Evolutionary conservation across 2,329 filamentous ascomycete genomes (phyloP), one percentile per base, ranked within the genome.

Genomic region (Colletotrichum caudatum): DNA sequence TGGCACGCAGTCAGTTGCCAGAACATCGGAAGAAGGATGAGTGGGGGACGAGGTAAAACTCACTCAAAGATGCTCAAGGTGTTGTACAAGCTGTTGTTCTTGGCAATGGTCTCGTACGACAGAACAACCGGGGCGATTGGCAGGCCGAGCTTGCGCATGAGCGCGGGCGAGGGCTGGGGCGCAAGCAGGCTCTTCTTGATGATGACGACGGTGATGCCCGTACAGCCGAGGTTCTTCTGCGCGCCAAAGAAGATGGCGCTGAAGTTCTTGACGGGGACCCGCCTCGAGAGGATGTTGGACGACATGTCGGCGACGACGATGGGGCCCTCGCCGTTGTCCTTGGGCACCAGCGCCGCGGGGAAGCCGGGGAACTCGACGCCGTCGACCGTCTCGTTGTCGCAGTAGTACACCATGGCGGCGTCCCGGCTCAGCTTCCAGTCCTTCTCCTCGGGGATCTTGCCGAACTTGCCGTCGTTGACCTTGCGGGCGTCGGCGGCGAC

Each of bases 31-130:
- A 16, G 12, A 18, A 46, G 29, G 9, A 35, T 18, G 4, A 18
- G 4, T 18, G 57, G 6, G 11, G 16, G 5, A n/a, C 7, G 20
- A n/a, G 54, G 18, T 4, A n/a, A 82, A n/a, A 82, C 87, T 78
- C 80, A 90, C 89, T 90, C 95, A 78, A 98, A 97, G 78, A 98
- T 97, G 77, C 94, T 95, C 14, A 98, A 85, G 0, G 95, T 98
- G 83, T 98, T 98, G 85, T 98, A 98, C 37, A 98, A 87, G 76
- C 93, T 96, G 84, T 97, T 96, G 84, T 97, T 97, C 86, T 97
- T 97, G 51, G 93, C 92, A 75, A 96, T 92, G 0, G 89, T 94
- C 73, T 94, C 91, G 78, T 95, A 98, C 74, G 93, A 89, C 59
- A 98, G 84, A 54, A 98, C 89, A 23, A 93, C 89, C 2, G 95